These are phyloP conservation scores for Carex arenaria DNA, from an alignment of 202 grass and related monocot genomes.

Conservation along the genomic window DNA sequence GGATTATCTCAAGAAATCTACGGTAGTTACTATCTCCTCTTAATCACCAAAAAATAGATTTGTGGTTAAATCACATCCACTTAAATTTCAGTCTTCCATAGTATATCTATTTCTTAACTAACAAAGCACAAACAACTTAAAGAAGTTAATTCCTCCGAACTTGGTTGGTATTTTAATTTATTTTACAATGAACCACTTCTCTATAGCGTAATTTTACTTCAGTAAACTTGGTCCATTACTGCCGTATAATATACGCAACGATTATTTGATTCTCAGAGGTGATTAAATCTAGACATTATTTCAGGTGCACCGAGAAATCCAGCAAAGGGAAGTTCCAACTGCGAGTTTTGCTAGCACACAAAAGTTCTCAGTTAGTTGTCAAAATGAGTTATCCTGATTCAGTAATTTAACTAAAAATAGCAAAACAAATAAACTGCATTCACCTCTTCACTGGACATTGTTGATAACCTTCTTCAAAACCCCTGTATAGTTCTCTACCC, in stretches of 20 bases:
- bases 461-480: slow-evolving; percentile 14
- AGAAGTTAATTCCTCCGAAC: neutral
- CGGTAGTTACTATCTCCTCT: neutral
- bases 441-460: neutral
- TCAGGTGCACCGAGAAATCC: neutral
- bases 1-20: neutral
- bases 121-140: neutral
- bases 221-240: neutral
- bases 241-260: neutral
- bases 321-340: neutral
- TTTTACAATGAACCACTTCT: neutral
- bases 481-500: neutral
- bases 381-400: neutral
- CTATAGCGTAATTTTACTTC: neutral
- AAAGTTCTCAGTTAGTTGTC: neutral
- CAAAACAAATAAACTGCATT: slow-evolving; percentile 14
- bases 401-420: slow-evolving; percentile 11
- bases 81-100: neutral
- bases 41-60: neutral
- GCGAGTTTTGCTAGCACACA: neutral
- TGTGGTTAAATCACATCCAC: neutral
- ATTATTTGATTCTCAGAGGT: neutral
- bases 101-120: neutral
- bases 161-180: neutral
- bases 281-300: neutral